Base-by-base conservation (phyloP, 441 rosid genomes). In the Brassica hybrid region DNA sequence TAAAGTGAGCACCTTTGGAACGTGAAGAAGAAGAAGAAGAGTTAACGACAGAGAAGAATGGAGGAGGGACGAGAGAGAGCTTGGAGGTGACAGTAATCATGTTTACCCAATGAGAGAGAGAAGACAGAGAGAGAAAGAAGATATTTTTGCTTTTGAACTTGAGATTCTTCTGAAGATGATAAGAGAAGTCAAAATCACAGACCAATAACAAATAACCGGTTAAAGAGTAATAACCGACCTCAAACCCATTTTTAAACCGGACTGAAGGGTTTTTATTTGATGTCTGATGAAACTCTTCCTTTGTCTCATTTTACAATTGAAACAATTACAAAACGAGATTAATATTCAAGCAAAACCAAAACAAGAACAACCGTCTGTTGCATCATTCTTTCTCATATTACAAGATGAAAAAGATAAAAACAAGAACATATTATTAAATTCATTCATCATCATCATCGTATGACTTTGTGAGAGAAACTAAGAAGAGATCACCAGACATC, bases 401-500 rank as follows among this genome's bases (percentile, higher is more conserved):
- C 64, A 3, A 14, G 3, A 18, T 21, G 41, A 13, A 57, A 56
- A 59, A 13, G 34, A 71, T 17, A 70, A 30, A 23, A 48, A 74
- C 54, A 59, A 75, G 50, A 68, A 73, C 69, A 69, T 11, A 3
- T 63, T 19, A 25, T 59, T 23, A 48, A 36, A 64, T 69, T 68
- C 76, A 79, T 45, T 41, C 69, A 41, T 56, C 70, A 36, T 41
- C 69, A 56, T 56, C 70, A 64, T 79, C 78, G 27, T 30, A 30
- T 56, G 79, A 18, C 56, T 56, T 41, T 56, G 56, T 18, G 67
- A 63, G 12, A 41, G 48, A 41, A 41, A 41, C 62, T 57, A 65
- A 9, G 72, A 54, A 36, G 67, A 63, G 17, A 65, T 93, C 89
- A 94, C 98, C 98, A 94, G 67, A 89, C 94, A 30, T 94, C 98